phyloP scores from a whole-genome alignment of 768 basidiomycete genomes.

The Boletellus ananiceps region DNA sequence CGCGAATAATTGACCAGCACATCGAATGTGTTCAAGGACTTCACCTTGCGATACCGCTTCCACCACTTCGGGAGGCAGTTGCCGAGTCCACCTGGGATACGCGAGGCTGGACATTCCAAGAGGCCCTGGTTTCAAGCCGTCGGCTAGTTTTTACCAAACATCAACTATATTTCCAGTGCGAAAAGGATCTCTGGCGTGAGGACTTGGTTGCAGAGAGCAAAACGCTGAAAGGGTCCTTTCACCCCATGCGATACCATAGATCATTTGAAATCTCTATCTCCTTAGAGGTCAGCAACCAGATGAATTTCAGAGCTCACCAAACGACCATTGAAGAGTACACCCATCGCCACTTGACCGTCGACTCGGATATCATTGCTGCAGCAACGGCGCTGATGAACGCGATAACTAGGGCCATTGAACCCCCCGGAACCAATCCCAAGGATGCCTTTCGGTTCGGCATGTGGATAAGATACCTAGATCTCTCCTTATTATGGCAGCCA shows the following conservation, averaged over 20 bases:
- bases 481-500: conserved; percentile 21
- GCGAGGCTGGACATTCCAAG: conserved; percentile 26
- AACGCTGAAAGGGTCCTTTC: neutral
- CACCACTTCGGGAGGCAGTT: conserved; percentile 5
- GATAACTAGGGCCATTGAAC: neutral
- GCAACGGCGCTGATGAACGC: conserved; percentile 8
- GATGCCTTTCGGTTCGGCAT: conserved; percentile 11
- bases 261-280: neutral
- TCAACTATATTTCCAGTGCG: conserved; percentile 22
- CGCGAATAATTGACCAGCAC: conserved; percentile 12
- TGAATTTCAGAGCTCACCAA: conserved; percentile 5
- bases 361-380: conserved; percentile 15
- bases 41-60: conserved; percentile 18
- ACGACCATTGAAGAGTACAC: conserved; percentile 9
- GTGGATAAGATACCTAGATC: conserved; percentile 13
- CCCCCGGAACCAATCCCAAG: neutral
- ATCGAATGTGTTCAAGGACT: conserved; percentile 19
- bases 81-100: conserved; percentile 14
- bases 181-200: conserved; percentile 19
- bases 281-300: neutral
- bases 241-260: conserved; percentile 6
- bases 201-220: conserved; percentile 19
- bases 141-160: conserved; percentile 20
- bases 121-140: conserved; percentile 18
- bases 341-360: conserved; percentile 8